These are phyloP conservation scores for Gossypium herbaceum DNA, from an alignment of 345 rosid genomes.

Conservation along the genomic window DNA sequence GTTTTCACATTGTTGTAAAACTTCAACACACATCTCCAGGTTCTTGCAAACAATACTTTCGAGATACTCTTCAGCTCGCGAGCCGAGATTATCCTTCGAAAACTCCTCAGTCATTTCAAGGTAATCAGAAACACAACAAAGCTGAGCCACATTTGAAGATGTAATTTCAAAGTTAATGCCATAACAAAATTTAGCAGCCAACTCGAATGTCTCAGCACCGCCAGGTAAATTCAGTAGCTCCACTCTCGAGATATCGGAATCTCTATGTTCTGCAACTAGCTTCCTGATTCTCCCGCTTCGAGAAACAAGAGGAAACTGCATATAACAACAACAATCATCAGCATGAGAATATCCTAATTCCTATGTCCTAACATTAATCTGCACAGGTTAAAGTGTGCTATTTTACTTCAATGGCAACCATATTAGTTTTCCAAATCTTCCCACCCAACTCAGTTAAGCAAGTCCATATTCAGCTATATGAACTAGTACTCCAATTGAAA, in stretches of 20 bases:
- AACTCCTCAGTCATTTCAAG: slow-evolving; percentile 93
- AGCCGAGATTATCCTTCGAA: slow-evolving; percentile 79
- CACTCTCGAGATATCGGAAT: slow-evolving; percentile 77
- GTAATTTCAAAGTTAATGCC: slow-evolving; percentile 91
- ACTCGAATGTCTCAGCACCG: slow-evolving; percentile 74
- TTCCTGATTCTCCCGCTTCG: slow-evolving; percentile 80
- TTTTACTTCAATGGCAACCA: not conserved
- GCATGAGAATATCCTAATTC: not conserved
- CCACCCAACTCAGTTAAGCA: not conserved
- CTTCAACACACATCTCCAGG: slow-evolving; percentile 83
- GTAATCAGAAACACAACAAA: slow-evolving; percentile 76
- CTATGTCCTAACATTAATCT: not conserved
- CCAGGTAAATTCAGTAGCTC: slow-evolving; percentile 93
- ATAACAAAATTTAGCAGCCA: slow-evolving; percentile 94
- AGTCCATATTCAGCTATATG: not conserved
- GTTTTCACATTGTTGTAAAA: slow-evolving; percentile 80
- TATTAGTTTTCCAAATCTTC: not conserved
- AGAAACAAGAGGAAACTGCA: slow-evolving; percentile 93
- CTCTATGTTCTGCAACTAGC: slow-evolving; percentile 84
- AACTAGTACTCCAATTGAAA: not conserved
- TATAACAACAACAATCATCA: slow-evolving; percentile 10
- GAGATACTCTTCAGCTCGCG: slow-evolving; percentile 86
- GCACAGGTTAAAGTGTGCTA: not conserved
- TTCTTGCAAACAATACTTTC: slow-evolving; percentile 82
- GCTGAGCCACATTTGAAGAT: slow-evolving; percentile 78